Conservation (phyloP, 2,329 filamentous ascomycete species). For the Ceratocystis colombiana region DNA sequence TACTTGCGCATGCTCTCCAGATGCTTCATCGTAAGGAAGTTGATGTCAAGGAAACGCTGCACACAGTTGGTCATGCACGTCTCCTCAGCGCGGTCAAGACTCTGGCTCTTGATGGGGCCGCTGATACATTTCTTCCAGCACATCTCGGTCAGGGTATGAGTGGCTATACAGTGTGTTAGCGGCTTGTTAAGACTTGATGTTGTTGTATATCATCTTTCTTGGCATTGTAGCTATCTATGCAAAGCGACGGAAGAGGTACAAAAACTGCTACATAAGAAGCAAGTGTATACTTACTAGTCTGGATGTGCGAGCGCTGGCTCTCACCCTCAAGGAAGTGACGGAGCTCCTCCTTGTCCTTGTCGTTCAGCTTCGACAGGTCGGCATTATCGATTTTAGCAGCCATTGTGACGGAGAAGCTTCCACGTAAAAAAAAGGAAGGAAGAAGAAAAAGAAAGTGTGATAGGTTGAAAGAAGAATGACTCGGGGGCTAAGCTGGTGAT, state of each 20-base stretch:
- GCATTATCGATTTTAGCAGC: conserved; percentile 38
- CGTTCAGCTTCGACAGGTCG: conserved; percentile 65
- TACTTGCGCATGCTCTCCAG: conserved; percentile 50
- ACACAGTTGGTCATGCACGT: conserved; percentile 85
- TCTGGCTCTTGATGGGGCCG: conserved; percentile 56
- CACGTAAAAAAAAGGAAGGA: neutral
- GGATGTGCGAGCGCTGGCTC: conserved; percentile 65
- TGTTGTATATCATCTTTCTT: no score
- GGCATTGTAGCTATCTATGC: no score
- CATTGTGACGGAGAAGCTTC: conserved; percentile 30
- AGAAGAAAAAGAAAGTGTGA: neutral
- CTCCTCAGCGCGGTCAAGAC: conserved; percentile 69
- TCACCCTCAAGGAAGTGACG: conserved; percentile 78
- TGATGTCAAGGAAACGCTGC: conserved; percentile 84
- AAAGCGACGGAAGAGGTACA: no score
- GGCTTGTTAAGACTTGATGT: neutral
- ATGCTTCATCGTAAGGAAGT: conserved; percentile 74
- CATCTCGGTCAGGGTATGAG: conserved; percentile 53
- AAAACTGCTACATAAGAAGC: neutral
- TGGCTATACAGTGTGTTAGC: conserved; percentile 34
- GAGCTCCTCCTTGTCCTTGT: conserved; percentile 76
- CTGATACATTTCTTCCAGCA: conserved; percentile 96
- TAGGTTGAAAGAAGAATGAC: neutral
- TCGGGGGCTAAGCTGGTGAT: neutral
- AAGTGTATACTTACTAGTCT: conserved; percentile 43